Base-by-base conservation (phyloP, 805 yeast genomes). In the Maudiozyma serrabonitensis region DNA sequence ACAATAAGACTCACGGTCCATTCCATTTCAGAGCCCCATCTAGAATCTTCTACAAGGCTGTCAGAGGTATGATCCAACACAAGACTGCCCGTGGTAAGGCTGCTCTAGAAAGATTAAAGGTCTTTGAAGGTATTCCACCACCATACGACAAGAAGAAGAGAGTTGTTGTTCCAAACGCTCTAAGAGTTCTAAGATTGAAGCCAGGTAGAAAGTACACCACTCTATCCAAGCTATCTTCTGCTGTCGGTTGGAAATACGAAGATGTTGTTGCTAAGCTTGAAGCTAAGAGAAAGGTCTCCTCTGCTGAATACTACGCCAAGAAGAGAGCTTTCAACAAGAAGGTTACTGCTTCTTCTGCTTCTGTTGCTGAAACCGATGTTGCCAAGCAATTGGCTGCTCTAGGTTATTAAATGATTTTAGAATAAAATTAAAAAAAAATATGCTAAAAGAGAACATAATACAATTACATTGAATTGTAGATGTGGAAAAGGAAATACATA, bases 21-120 rank as follows among this genome's bases (percentile, higher is more conserved):
- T 93, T 91, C 97, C 99, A 93, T 76, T 93, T 93, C 96, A 93
- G 98, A 80, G 99, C 99, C 59, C 99, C 99, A 76, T 90, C 98
- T 59, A 89, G 98, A 80, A 91, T 93, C 78, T 89, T 93, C 79
- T 90, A 90, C 95, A 93, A 93, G 86, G 97, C 99, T 71, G 77
- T 93, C 74, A 87, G 96, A 75, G 99, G 99, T 80, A 93, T 93
- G 99, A 79, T 93, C 70, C 79, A 96, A 74, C 98, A 93, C 90
- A 93, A 93, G 88, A 93, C 99, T 66, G 93, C 98, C 67, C 93
- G 98, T 79, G 99, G 99, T 78, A 86, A 87, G 81, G 98, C 98
- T 73, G 99, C 99, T 69, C 77, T 93, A 72, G 98, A 90, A 81
- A 90, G 97, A 80, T 87, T 93, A 69, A 88, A 93, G 91, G 98